Evolutionary conservation across 2,329 filamentous ascomycete genomes (phyloP).

Genomic region (Raffaelea ambrosiae): DNA sequence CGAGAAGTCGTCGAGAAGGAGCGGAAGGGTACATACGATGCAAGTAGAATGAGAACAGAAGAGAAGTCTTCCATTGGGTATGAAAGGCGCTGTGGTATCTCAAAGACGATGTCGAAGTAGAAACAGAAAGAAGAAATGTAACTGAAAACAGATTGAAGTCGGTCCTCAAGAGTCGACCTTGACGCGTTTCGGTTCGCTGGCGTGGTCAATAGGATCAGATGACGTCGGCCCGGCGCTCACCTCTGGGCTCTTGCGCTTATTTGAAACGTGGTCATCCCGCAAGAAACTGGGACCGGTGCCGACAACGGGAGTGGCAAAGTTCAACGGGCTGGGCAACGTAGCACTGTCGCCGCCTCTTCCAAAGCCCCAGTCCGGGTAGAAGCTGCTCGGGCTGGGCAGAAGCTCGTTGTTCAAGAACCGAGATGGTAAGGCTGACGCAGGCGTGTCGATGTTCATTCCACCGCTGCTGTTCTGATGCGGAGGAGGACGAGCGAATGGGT

Average conservation of each 20-base stretch:
- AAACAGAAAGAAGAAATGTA: not conserved
- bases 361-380: conserved; percentile 88
- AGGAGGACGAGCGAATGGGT: conserved; percentile 84
- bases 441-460: conserved; percentile 61
- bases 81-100: conserved; percentile 2
- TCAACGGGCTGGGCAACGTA: conserved; percentile 84
- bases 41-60: not conserved
- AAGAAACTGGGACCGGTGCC: conserved; percentile 55
- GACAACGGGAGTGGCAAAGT: conserved; percentile 76
- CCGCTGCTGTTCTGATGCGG: conserved; percentile 49
- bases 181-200: conserved; percentile 43
- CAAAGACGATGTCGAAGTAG: not conserved
- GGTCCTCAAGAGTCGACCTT: conserved; percentile 36
- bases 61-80: not conserved
- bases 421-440: conserved; percentile 87
- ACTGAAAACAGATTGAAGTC: not conserved
- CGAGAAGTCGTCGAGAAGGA: too few species aligned
- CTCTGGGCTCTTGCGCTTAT: conserved; percentile 52
- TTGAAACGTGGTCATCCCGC: conserved; percentile 38
- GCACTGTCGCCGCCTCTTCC: conserved; percentile 61
- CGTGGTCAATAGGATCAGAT: conserved; percentile 31
- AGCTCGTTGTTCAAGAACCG: conserved; percentile 84
- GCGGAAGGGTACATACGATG: too few species aligned
- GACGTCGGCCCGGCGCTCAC: conserved; percentile 29
- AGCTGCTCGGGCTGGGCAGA: conserved; percentile 81